phyloP scores from a whole-genome alignment of 192 early-diverging fungal genomes.

The Backusella macrospora region DNA sequence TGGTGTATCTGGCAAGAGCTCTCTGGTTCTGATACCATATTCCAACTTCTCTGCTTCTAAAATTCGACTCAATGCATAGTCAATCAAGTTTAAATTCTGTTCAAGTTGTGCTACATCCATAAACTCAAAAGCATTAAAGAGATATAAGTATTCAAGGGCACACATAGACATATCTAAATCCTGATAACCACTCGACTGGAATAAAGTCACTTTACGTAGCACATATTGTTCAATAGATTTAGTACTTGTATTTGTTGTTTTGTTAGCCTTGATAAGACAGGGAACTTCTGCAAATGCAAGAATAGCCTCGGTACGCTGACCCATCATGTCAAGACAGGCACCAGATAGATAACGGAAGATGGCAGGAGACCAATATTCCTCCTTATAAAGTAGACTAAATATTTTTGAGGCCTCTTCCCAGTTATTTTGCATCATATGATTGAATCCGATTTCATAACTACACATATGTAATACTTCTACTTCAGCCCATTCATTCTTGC shows the following conservation, averaged over 20 bases:
- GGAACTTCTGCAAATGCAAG: conserved; percentile 59
- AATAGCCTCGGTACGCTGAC: conserved; percentile 74
- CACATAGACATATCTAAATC: conserved; percentile 45
- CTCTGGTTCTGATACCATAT: conserved; percentile 37
- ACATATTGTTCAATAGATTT: conserved; percentile 53
- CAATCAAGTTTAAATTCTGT: conserved; percentile 29
- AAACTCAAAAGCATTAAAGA: conserved; percentile 53
- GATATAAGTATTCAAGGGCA: conserved; percentile 51
- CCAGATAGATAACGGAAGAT: conserved; percentile 55
- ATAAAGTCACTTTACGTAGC: conserved; percentile 47
- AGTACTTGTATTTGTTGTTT: conserved; percentile 45
- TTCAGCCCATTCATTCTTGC: conserved; percentile 41
- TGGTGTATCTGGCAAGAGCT: conserved; percentile 34
- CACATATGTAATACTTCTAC: conserved; percentile 29
- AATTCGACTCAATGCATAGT: conserved; percentile 29
- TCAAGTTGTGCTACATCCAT: conserved; percentile 43
- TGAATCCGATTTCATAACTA: conserved; percentile 37
- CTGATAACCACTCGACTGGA: conserved; percentile 45
- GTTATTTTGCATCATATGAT: conserved; percentile 34
- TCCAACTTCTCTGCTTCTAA: conserved; percentile 39
- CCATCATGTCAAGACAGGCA: conserved; percentile 53
- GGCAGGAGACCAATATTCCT: conserved; percentile 54
- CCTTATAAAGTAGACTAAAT: conserved; percentile 31
- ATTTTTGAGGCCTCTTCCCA: conserved; percentile 30
- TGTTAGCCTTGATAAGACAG: conserved; percentile 42